A percentile compares a stretch with the other conserved stretches of the same genome.
phyloP scores from a whole-genome alignment of 306 rosid species.

The Citrullus amarus region DNA sequence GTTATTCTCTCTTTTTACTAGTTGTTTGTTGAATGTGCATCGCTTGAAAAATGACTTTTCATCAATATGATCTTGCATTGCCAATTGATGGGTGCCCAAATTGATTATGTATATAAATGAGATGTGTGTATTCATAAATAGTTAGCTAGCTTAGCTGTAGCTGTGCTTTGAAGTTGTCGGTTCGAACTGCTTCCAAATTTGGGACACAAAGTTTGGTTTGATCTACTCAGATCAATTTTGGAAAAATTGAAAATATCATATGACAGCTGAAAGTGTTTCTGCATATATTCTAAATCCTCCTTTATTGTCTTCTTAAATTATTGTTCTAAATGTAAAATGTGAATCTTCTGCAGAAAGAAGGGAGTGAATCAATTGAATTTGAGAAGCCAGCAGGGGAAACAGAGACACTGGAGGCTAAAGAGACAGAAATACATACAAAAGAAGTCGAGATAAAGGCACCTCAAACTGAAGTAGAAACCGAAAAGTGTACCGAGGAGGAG shows the following conservation, averaged over 20 bases:
- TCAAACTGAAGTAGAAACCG: neutral
- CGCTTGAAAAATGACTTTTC: neutral
- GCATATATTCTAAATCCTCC: neutral
- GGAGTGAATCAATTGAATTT: neutral
- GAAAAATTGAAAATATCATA: neutral
- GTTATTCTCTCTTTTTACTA: neutral
- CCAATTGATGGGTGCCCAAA: slow-evolving; percentile 1
- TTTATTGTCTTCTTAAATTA: neutral
- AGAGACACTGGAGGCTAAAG: neutral
- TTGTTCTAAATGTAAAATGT: neutral
- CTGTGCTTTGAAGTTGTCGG: neutral
- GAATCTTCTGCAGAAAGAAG: slow-evolving; percentile 7
- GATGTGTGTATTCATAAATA: neutral
- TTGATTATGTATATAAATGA: neutral
- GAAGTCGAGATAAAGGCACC: neutral
- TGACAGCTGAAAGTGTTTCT: neutral
- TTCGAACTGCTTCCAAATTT: neutral
- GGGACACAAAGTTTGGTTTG: neutral
- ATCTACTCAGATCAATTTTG: neutral
- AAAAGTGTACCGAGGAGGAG: neutral
- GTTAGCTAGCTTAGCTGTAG: neutral
- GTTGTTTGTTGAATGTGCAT: neutral
- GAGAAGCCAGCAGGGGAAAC: neutral
- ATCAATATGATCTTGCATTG: slow-evolving; percentile 2
- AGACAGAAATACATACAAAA: neutral